Evolutionary conservation across 192 early-diverging fungal genomes (phyloP).

Genomic region (Backusella sp.): DNA sequence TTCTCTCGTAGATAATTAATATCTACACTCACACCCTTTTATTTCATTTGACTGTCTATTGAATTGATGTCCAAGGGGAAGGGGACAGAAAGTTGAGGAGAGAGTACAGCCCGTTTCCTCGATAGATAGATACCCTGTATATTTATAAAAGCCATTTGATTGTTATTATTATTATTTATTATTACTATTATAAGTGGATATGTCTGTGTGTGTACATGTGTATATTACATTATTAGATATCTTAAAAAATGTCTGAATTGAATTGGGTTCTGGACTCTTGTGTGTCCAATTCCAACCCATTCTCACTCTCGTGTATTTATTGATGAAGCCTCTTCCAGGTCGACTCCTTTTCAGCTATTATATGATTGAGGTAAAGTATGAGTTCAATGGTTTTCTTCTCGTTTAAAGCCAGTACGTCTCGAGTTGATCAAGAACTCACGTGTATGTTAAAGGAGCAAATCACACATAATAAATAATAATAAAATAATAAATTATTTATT

Average conservation of each 20-base stretch:
- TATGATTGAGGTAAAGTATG: not conserved
- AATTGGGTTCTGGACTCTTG: constrained; percentile 2
- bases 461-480: not conserved
- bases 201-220: not conserved
- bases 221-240: not conserved
- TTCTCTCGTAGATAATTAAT: not conserved
- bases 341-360: not conserved
- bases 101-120: not conserved
- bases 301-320: not conserved
- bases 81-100: not conserved
- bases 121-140: not conserved
- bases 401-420: not conserved
- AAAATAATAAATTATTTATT: not conserved
- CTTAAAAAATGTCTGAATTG: not conserved
- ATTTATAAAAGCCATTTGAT: not conserved
- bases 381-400: not conserved
- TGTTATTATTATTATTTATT: too few relatives aligned
- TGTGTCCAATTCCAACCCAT: not conserved
- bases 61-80: constrained; percentile 2
- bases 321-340: not conserved
- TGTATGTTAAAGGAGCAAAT: not conserved
- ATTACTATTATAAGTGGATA: not conserved
- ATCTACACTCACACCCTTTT: not conserved
- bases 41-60: constrained; percentile 1
- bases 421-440: not conserved